phyloP scores from a whole-genome alignment of 1,284 basidiomycete species.

The Apiotrichum porosum region DNA sequence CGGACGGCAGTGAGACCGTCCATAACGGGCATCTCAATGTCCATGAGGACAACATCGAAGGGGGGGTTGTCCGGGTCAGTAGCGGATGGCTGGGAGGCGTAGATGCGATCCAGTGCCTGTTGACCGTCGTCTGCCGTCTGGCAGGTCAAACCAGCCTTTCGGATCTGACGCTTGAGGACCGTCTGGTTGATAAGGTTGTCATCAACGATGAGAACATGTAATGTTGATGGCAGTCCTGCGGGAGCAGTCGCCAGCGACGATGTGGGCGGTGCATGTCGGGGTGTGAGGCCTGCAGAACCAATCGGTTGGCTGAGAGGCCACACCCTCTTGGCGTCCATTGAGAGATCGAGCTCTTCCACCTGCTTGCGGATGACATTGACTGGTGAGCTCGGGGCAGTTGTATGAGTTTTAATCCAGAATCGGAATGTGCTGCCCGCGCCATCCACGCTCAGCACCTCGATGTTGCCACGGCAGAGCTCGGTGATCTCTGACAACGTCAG shows the following conservation, averaged over 20 bases:
- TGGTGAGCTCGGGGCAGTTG: not conserved
- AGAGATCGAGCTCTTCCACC: too few relatives aligned
- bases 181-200: constrained; percentile 49
- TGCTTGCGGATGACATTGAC: too few relatives aligned
- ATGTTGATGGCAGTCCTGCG: not conserved
- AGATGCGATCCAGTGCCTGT: constrained; percentile 35
- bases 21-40: constrained; percentile 42
- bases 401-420: constrained; percentile 30
- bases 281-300: not conserved
- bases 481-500: constrained; percentile 19
- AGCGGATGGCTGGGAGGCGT: not conserved
- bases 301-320: too few relatives aligned
- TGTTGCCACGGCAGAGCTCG: constrained; percentile 32
- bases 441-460: constrained; percentile 25
- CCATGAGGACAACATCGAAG: constrained; percentile 30
- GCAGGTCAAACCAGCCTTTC: constrained; percentile 30
- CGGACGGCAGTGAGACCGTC: constrained; percentile 42
- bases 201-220: constrained; percentile 23
- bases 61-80: not conserved
- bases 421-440: constrained; percentile 48
- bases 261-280: not conserved
- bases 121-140: constrained; percentile 42
- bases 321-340: too few relatives aligned
- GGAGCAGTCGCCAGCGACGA: not conserved
- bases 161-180: constrained; percentile 43